phyloP scores from a whole-genome alignment of 352 stramenopile genomes.

The Pythium apleroticum region DNA sequence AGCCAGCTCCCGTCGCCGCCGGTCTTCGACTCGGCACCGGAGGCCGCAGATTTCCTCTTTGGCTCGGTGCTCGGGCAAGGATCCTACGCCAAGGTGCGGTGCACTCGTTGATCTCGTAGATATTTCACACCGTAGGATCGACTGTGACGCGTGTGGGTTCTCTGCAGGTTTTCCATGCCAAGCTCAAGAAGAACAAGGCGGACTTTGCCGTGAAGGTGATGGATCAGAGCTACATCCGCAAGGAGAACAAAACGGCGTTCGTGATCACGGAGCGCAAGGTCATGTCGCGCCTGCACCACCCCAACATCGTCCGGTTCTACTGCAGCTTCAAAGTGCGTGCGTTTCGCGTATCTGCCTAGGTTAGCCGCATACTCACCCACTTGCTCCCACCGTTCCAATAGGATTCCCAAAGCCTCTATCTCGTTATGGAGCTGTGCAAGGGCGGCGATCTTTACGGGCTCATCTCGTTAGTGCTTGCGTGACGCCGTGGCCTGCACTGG shows the following conservation, averaged over 20 bases:
- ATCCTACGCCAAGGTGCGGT: slow-evolving; percentile 80
- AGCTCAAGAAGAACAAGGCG: slow-evolving; percentile 73
- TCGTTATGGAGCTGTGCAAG: slow-evolving; percentile 86
- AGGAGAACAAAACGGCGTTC: slow-evolving; percentile 91
- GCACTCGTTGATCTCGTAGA: no score
- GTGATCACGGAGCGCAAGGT: slow-evolving; percentile 91
- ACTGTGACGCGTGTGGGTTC: background rate
- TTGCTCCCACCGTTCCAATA: slow-evolving; percentile 27
- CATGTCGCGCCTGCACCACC: slow-evolving; percentile 84
- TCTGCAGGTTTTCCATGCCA: slow-evolving; percentile 81
- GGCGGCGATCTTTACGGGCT: slow-evolving; percentile 79
- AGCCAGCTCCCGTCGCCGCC: slow-evolving; percentile 29
- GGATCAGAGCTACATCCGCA: slow-evolving; percentile 89
- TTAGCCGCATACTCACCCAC: background rate
- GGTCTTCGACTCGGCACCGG: slow-evolving; percentile 62
- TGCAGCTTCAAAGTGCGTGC: slow-evolving; percentile 81
- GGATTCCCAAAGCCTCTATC: slow-evolving; percentile 86
- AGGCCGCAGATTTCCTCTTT: slow-evolving; percentile 86
- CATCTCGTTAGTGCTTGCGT: slow-evolving; percentile 55
- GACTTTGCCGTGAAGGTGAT: slow-evolving; percentile 92
- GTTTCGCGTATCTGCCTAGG: background rate
- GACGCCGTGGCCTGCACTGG: background rate
- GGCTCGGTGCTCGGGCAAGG: slow-evolving; percentile 84
- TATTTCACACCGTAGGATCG: background rate
- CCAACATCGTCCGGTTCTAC: slow-evolving; percentile 90